Evolutionary conservation across 768 basidiomycete species (phyloP).

Genomic region (Hemileccinum impolitum): DNA sequence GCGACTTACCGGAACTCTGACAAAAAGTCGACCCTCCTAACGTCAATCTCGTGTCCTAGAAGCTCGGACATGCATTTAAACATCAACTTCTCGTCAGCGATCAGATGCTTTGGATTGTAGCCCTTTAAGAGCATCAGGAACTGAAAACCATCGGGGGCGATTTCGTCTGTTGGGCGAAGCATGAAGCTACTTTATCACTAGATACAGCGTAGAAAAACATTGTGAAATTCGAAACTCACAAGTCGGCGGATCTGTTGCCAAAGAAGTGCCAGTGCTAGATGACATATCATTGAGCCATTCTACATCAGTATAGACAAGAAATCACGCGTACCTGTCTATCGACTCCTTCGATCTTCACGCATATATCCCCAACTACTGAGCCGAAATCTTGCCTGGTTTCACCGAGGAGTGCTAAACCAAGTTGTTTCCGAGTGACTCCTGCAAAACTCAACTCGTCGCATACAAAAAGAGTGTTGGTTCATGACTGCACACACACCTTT

Average conservation of each 20-base stretch:
- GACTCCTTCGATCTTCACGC: constrained; percentile 29
- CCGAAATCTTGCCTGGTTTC: constrained; percentile 32
- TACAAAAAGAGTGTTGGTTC: background rate
- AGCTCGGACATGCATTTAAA: constrained; percentile 27
- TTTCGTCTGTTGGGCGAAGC: constrained; percentile 16
- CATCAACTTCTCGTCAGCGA: constrained; percentile 25
- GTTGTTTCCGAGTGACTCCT: constrained; percentile 38
- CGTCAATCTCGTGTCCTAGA: constrained; percentile 29
- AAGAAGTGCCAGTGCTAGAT: constrained; percentile 23
- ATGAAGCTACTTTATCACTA: background rate
- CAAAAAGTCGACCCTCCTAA: constrained; percentile 27
- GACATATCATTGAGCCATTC: background rate
- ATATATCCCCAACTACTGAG: constrained; percentile 38
- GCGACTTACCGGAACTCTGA: constrained; percentile 29
- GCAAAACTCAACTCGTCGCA: background rate
- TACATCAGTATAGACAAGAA: background rate
- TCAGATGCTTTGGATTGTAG: constrained; percentile 13
- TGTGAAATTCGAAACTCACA: background rate
- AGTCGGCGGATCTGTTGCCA: constrained; percentile 1
- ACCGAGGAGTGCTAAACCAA: constrained; percentile 42
- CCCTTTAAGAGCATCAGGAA: constrained; percentile 3
- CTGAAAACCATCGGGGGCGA: constrained; percentile 21
- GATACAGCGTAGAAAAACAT: background rate
- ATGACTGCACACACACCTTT: constrained; percentile 17
- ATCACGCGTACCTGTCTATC: constrained; percentile 22